A percentile compares a stretch with the other conserved stretches of the same genome.
Conservation (phyloP, 2,329 filamentous ascomycete species). For the Zymoseptoria tritici region DNA sequence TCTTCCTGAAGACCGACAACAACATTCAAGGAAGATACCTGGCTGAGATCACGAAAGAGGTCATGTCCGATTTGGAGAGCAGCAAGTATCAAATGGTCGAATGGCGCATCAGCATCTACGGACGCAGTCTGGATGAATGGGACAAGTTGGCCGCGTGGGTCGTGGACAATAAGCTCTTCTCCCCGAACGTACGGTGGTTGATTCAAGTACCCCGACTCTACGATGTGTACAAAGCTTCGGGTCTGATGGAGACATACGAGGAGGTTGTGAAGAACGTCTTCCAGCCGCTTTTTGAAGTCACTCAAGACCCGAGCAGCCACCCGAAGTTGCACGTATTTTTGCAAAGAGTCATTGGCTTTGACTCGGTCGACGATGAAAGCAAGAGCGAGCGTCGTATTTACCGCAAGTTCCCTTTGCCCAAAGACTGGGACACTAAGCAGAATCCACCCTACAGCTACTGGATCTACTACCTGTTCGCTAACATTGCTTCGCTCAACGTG, state of each 20-base stretch:
- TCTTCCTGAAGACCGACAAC: constrained; percentile 98
- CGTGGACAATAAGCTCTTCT: constrained; percentile 95
- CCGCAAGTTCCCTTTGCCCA: constrained; percentile 87
- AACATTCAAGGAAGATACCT: constrained; percentile 93
- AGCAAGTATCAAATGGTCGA: constrained; percentile 99
- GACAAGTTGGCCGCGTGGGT: constrained; percentile 97
- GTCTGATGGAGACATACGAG: constrained; percentile 81
- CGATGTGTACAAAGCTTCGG: constrained; percentile 88
- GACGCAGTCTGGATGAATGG: constrained; percentile 87
- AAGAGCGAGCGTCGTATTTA: constrained; percentile 92
- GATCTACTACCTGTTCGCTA: constrained; percentile 96
- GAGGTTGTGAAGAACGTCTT: constrained; percentile 88
- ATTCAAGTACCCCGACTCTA: constrained; percentile 91
- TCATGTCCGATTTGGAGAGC: constrained; percentile 92
- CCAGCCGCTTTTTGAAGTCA: constrained; percentile 89
- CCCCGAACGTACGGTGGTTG: constrained; percentile 94
- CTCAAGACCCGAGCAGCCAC: constrained; percentile 74
- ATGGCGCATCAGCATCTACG: constrained; percentile 97
- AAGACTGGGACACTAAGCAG: constrained; percentile 81
- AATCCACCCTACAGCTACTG: constrained; percentile 99
- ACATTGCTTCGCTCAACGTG: constrained; percentile 84
- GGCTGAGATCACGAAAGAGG: constrained; percentile 95
- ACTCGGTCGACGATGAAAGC: constrained; percentile 97
- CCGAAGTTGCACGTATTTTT: constrained; percentile 92
- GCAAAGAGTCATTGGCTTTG: constrained; percentile 91